Evolutionary conservation across 768 basidiomycete species (phyloP), one percentile per base, ranked within the genome.

Genomic region (Lentinula raphanica): DNA sequence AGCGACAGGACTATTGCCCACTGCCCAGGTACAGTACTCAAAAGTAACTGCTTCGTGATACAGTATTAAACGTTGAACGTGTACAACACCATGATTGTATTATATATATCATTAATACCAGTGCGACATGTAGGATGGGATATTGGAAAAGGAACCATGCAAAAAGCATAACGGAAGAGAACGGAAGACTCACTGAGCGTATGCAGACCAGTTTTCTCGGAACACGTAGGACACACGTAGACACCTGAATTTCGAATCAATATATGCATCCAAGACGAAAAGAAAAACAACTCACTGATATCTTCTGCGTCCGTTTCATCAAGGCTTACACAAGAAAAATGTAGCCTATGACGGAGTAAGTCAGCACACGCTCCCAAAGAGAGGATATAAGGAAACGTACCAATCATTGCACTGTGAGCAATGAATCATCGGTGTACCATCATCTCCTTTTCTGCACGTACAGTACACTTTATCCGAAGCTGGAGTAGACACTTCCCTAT

Each of bases 351-450:
- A 12, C 38, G 44, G 28, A 49, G 66, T 60, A 38, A 57, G 48
- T 42, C 46, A 58, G n/a, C n/a, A 29, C 39, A 58, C 31, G 40
- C 56, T 19, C n/a, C 25, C 58, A 28, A 27, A 53, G 55, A 46
- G 7, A 8, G 2, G 6, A 21, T 44, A n/a, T 3, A 54, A 19
- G 46, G 36, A 31, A n/a, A 70, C 82, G 63, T 62, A 87, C 92
- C 91, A 92, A 61, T 85, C 85, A 25, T 73, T 76, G 68, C 92
- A 94, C 53, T 79, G 74, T 25, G 82, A 78, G 66, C 92, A 94
- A 35, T 73, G 74, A 49, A 93, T 85, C 90, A 92, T 92, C 12
- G 90, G 90, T 5, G 86, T 79, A 31, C 88, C 90, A 72, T 91
- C 87, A 68, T 92, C 87, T 38, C 79, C 80, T 49, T 79, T 79